Evolutionary conservation across 2,329 filamentous ascomycete species (phyloP).

Genomic region (Paramyrothecium roridum): DNA sequence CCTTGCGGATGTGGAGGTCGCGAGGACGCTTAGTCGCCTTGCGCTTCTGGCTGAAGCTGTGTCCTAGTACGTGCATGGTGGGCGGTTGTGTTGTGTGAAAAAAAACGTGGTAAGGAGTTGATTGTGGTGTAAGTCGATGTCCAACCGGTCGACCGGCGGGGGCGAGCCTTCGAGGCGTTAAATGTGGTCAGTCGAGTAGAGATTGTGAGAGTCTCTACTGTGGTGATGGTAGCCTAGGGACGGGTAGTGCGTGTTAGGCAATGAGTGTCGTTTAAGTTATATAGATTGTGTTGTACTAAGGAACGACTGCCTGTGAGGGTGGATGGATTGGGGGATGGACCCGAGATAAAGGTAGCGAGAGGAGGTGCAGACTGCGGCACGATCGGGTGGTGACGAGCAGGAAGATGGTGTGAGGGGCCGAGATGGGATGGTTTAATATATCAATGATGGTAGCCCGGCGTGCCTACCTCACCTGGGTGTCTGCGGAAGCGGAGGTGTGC

Average conservation of each 20-base stretch:
- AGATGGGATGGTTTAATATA: neutral
- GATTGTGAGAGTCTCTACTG: neutral
- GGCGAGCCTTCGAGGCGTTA: neutral
- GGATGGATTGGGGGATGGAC: neutral
- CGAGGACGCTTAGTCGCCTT: constrained; percentile 30
- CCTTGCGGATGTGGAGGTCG: constrained; percentile 36
- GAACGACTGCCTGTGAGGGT: neutral
- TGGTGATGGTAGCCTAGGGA: neutral
- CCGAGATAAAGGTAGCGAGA: neutral
- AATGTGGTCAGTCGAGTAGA: neutral
- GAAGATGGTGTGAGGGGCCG: neutral
- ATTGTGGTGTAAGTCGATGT: constrained; percentile 1
- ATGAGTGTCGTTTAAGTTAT: neutral
- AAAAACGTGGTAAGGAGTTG: neutral
- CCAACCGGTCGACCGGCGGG: neutral
- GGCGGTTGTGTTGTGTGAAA: constrained; percentile 5
- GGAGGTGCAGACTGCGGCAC: neutral
- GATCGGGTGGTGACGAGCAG: neutral
- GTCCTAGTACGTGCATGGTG: constrained; percentile 33
- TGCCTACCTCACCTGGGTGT: neutral
- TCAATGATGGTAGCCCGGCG: neutral
- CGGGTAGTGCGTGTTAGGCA: neutral
- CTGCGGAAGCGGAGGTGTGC: neutral
- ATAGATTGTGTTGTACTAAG: neutral
- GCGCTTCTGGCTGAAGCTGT: constrained; percentile 32